Evolutionary conservation across 2,329 filamentous ascomycete genomes (phyloP).

Genomic region (Zymoseptoria pseudotritici): DNA sequence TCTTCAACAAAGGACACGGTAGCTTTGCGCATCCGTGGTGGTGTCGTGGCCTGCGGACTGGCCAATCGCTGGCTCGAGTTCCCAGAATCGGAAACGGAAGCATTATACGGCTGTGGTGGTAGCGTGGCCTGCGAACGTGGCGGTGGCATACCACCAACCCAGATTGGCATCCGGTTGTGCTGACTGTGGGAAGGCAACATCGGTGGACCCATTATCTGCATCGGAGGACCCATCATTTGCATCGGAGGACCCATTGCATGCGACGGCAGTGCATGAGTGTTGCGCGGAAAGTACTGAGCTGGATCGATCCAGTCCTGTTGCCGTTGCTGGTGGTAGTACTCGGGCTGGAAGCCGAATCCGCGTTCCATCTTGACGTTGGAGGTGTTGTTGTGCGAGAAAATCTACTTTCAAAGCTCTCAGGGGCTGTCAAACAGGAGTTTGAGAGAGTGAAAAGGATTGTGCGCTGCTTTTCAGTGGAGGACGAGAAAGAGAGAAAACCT

Average conservation of each 20-base stretch:
- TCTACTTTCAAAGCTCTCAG: not conserved
- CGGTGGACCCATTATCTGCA: not conserved
- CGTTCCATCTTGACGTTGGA: not conserved
- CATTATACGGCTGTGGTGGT: not conserved
- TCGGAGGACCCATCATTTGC: no score
- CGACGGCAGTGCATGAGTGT: not conserved
- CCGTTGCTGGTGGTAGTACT: not conserved
- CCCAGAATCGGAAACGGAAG: no score
- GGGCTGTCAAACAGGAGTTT: not conserved
- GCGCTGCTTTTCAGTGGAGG: not conserved
- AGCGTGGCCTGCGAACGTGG: not conserved
- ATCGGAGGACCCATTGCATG: not conserved
- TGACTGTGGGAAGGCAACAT: no score
- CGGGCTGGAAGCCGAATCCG: no score
- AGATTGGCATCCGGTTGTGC: no score
- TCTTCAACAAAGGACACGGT: no score
- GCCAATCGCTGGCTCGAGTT: no score
- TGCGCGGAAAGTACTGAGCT: not conserved
- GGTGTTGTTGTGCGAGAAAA: not conserved
- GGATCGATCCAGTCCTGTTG: not conserved
- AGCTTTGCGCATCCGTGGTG: not conserved
- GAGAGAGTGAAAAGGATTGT: not conserved
- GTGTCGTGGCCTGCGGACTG: not conserved
- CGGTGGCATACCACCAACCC: not conserved
- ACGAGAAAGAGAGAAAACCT: not conserved